These are phyloP conservation scores for Globisporangium emineosum DNA, from an alignment of 352 stramenopile genomes.

Conservation along the genomic window DNA sequence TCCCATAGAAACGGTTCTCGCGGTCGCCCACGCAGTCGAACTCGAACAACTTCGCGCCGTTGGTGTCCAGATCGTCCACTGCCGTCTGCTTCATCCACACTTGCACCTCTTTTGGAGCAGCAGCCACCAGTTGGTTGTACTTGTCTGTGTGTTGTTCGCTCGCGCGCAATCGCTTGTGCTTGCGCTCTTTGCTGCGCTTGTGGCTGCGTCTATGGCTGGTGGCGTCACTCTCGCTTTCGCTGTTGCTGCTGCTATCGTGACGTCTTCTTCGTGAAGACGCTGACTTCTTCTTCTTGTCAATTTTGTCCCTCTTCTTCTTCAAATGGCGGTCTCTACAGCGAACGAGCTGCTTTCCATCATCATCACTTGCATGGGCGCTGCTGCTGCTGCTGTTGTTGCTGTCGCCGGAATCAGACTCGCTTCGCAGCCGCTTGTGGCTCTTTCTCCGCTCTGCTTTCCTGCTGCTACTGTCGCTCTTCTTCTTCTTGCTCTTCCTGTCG, in stretches of 20 bases:
- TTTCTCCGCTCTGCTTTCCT: neutral
- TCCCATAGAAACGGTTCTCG: conserved; percentile 69
- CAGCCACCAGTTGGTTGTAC: conserved; percentile 5
- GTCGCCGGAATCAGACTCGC: neutral
- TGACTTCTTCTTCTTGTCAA: neutral
- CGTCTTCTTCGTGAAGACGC: neutral
- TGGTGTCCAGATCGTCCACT: neutral
- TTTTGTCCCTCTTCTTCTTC: neutral
- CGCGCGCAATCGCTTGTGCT: conserved; percentile 3
- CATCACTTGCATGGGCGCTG: neutral
- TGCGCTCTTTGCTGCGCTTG: neutral
- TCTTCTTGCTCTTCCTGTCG: conserved; percentile 42
- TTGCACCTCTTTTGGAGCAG: conserved; percentile 11
- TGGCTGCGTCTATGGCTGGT: neutral
- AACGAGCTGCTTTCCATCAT: neutral
- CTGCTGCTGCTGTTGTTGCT: neutral
- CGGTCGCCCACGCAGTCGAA: conserved; percentile 60
- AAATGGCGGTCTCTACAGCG: neutral
- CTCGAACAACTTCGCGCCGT: conserved; percentile 48
- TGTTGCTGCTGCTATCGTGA: conserved; percentile 8
- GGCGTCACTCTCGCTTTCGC: conserved; percentile 9
- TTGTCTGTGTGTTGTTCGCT: neutral
- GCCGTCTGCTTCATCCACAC: conserved; percentile 13
- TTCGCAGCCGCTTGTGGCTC: conserved; percentile 5
- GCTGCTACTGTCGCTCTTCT: conserved; percentile 41